These are phyloP conservation scores for Lophiotrema nucula DNA, from an alignment of 495 filamentous ascomycete genomes.

Conservation along the genomic window DNA sequence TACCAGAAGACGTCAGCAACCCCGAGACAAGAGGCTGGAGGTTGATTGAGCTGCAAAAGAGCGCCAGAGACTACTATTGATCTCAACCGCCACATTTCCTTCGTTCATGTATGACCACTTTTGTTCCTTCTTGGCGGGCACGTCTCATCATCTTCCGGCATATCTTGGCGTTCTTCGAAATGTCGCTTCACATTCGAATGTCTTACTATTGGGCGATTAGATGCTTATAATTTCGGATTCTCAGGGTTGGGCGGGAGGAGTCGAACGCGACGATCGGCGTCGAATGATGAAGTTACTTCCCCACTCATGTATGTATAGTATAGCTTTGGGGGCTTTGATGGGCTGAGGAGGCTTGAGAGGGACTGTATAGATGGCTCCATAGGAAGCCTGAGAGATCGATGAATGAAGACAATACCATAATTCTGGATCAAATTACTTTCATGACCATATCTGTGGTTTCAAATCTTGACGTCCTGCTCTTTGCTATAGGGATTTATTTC, in stretches of 20 bases:
- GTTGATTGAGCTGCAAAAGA: slow-evolving; percentile 98
- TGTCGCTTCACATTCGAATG: not conserved
- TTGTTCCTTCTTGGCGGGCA: not conserved
- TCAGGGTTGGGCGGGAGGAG: not conserved
- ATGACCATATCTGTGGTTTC: no score
- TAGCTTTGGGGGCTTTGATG: no score
- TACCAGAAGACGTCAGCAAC: slow-evolving; percentile 93
- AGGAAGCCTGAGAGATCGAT: no score
- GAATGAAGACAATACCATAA: no score
- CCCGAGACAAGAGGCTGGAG: slow-evolving; percentile 95
- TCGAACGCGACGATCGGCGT: not conserved
- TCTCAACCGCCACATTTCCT: not conserved
- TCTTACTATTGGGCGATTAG: slow-evolving; percentile 21
- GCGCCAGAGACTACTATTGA: slow-evolving; percentile 90
- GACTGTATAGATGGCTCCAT: no score
- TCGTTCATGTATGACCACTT: slow-evolving; percentile 11
- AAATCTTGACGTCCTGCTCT: no score
- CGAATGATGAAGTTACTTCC: slow-evolving; percentile 13
- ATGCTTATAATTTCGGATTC: not conserved
- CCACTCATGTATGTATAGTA: slow-evolving; percentile 32
- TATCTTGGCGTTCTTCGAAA: not conserved
- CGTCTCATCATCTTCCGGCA: slow-evolving; percentile 15
- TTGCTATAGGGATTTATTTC: no score
- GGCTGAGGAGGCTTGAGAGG: no score
- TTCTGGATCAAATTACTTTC: no score